Percentiles rank a stretch among this genome's conserved stretches.
phyloP scores from a whole-genome alignment of 2,329 filamentous ascomycete species.

The Aphanocladium album region DNA sequence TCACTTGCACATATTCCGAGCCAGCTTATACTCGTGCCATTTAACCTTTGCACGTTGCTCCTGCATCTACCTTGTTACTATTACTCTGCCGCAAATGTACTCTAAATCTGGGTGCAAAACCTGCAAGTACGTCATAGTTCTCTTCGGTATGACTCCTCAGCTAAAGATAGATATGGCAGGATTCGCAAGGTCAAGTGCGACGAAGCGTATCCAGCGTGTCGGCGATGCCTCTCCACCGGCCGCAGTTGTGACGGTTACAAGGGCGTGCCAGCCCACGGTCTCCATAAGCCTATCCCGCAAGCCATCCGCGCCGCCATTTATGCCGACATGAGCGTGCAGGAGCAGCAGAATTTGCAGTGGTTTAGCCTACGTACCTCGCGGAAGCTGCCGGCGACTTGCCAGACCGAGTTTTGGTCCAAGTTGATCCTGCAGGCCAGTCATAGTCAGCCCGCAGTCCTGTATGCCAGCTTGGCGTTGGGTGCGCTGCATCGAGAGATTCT shows the following conservation, averaged over 20 bases:
- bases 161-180: slow-evolving; percentile 10
- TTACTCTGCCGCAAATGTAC: background rate
- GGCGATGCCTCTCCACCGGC: slow-evolving; percentile 19
- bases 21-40: background rate
- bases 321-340: slow-evolving; percentile 21
- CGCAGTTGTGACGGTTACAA: slow-evolving; percentile 21
- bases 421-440: slow-evolving; percentile 32
- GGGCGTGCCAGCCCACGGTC: background rate
- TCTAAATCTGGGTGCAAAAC: slow-evolving; percentile 13
- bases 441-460: slow-evolving; percentile 34
- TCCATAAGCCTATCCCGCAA: background rate
- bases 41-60: background rate
- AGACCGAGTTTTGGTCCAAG: slow-evolving; percentile 32
- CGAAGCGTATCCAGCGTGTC: slow-evolving; percentile 18
- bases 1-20: background rate
- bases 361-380: slow-evolving; percentile 34
- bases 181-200: slow-evolving; percentile 23
- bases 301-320: background rate
- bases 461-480: slow-evolving; percentile 34
- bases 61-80: background rate
- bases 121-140: slow-evolving; percentile 13
- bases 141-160: no score
- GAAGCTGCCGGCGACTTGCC: slow-evolving; percentile 33
- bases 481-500: slow-evolving; percentile 25
- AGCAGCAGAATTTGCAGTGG: slow-evolving; percentile 35